phyloP scores from a whole-genome alignment of 768 basidiomycete species.

The Crucibulum laeve region DNA sequence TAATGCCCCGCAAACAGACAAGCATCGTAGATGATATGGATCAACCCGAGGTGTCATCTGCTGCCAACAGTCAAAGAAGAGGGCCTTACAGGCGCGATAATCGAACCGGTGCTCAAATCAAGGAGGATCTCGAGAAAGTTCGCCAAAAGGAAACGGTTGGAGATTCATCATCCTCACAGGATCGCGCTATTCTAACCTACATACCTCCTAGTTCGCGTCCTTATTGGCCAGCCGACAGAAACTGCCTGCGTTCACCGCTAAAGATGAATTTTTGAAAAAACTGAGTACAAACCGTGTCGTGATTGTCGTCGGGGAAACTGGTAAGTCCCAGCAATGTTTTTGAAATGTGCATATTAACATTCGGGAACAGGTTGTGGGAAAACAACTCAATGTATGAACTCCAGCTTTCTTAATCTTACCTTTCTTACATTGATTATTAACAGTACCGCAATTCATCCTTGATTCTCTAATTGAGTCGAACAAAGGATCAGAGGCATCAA shows the following conservation, averaged over 20 bases:
- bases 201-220: constrained; percentile 36
- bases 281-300: constrained; percentile 63
- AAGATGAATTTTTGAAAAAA: constrained; percentile 54
- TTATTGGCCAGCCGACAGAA: constrained; percentile 53
- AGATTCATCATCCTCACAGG: background rate
- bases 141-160: constrained; percentile 33
- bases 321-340: constrained; percentile 26
- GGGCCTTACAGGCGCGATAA: constrained; percentile 26
- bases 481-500: constrained; percentile 62
- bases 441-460: constrained; percentile 87
- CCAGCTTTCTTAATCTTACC: background rate
- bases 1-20: constrained; percentile 34
- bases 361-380: constrained; percentile 73
- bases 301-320: constrained; percentile 89
- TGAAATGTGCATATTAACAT: background rate
- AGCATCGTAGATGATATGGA: constrained; percentile 2
- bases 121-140: constrained; percentile 45
- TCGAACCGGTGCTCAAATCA: constrained; percentile 46
- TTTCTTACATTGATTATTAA: constrained; percentile 2
- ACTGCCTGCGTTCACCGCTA: constrained; percentile 75
- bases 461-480: constrained; percentile 69
- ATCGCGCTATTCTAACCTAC: background rate
- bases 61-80: constrained; percentile 13
- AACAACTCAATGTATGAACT: constrained; percentile 70
- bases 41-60: background rate